Base-by-base conservation (phyloP, 2,329 filamentous ascomycete species). In the Penicillium griseofulvum region DNA sequence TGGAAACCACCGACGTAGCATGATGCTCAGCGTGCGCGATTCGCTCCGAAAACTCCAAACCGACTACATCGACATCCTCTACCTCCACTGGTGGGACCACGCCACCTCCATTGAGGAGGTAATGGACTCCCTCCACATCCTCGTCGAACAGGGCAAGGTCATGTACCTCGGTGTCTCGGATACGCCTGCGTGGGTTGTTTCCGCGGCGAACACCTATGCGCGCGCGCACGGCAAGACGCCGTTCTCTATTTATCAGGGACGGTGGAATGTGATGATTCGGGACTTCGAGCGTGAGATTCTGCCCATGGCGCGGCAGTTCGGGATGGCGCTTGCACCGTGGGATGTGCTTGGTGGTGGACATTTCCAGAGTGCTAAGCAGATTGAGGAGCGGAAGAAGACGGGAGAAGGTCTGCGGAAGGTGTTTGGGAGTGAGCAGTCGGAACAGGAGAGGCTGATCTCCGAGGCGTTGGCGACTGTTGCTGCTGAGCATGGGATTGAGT, bases 391-490 rank as follows among this genome's bases (percentile, higher is more conserved):
- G 12, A 68, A 70, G 73, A 69, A 73, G 55, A 64, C 49, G 0
- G 77, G 76, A 36, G 79, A 81, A 66, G 74, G 70, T 41, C 52
- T 72, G 70, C 59, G 76, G 64, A 59, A 52, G n/a, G 8, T 63
- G 33, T 38, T 67, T 24, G 54, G 65, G 58, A 38, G 16, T 7
- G 46, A 64, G 16, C 69, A 82, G 56, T 77, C 75, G 3, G 80
- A 82, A 28, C 74, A 81, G 0, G 81, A 83, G 54, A 71, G 68
- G 7, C 78, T 77, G 50, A 76, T 85, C 33, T 83, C 81, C 48
- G 78, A 76, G 28, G 83, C 83, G 0, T 77, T 91, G 0, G 84
- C 82, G 26, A 78, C 83, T 62, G 79, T 89, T 16, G 85, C 83
- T 0, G 77, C 79, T 14, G 76, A 80, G 55, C 83, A 86, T 64